Base-by-base conservation (phyloP, 2,329 filamentous ascomycete genomes). In the Aspergillus sp. region DNA sequence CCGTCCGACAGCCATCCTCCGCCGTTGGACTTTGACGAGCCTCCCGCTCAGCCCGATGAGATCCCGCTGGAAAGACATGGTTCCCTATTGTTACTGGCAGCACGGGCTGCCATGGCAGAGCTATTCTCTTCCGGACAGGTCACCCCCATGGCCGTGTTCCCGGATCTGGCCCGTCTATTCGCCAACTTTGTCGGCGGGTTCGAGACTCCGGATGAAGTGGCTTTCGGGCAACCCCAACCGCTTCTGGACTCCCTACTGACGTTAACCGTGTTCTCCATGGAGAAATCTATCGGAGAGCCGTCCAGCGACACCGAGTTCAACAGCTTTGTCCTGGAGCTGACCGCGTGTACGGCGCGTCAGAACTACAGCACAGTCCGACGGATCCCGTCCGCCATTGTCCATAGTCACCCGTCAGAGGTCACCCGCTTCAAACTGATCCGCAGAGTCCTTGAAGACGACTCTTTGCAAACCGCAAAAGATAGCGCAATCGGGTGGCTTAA, bases 401-500 rank as follows among this genome's bases (percentile, higher is more conserved):
- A 76, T 48, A 77, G 71, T 2, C 74, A 81, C 46, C 74, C 77
- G 3, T 74, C 75, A 7, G 69, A 75, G 29, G 57, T 70, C 5
- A 70, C 72, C 1, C 72, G 77, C 3, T 68, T 79, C 30, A 74
- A 73, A 3, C 72, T 80, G 52, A 78, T 81, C 45, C 69, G 72
- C 4, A 73, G 75, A 40, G 76, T 78, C 2, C 65, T 81, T 3
- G 74, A 79, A 51, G 69, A 79, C 43, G 75, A 75, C 12, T 69
- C 70, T 0, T 73, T 77, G 48, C 71, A 74, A 41, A 76, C 77
- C 10, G 70, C 78, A 34, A 78, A 78, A 54, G 76, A 77, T 33
- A 74, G 73, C 38, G 79, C 78, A 2, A 73, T 82, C 4, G 73
- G 74, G 32, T 82, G 79, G 79, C 65, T 82, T 32, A 82, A 81